Evolutionary conservation across 352 stramenopile species (phyloP).

Genomic region (Phytopythium montanum): DNA sequence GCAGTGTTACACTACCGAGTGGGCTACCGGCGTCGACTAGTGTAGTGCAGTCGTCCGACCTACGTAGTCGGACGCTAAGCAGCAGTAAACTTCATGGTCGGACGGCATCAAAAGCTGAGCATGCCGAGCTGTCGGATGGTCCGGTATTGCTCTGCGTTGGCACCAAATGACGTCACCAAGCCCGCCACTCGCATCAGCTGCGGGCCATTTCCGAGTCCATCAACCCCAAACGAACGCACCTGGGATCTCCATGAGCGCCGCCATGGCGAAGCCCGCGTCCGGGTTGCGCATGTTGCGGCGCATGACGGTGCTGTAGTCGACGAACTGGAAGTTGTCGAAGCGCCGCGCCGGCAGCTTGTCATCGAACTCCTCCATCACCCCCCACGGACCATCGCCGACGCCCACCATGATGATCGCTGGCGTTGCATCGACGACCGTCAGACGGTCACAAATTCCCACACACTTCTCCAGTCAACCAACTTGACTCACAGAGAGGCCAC

Average conservation of each 20-base stretch:
- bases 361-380: constrained; percentile 77
- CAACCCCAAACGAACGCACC: too few relatives aligned
- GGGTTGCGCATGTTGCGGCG: constrained; percentile 30
- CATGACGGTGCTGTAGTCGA: constrained; percentile 68
- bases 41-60: too few relatives aligned
- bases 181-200: neutral
- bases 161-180: neutral
- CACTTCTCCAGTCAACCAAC: neutral
- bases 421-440: neutral
- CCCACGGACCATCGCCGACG: constrained; percentile 50
- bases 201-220: too few relatives aligned
- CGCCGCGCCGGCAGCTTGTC: constrained; percentile 53
- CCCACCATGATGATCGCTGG: constrained; percentile 46
- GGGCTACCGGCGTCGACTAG: neutral
- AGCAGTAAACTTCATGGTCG: too few relatives aligned
- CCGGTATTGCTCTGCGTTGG: constrained; percentile 31
- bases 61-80: too few relatives aligned
- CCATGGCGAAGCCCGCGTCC: constrained; percentile 37
- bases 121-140: constrained; percentile 50
- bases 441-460: neutral
- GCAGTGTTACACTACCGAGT: too few relatives aligned
- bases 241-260: constrained; percentile 46
- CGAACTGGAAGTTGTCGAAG: constrained; percentile 87
- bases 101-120: constrained; percentile 15
- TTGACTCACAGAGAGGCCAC: constrained; percentile 50